Conservation (phyloP, 73 alveolate genomes). For the Tetrahymena thermophila region DNA sequence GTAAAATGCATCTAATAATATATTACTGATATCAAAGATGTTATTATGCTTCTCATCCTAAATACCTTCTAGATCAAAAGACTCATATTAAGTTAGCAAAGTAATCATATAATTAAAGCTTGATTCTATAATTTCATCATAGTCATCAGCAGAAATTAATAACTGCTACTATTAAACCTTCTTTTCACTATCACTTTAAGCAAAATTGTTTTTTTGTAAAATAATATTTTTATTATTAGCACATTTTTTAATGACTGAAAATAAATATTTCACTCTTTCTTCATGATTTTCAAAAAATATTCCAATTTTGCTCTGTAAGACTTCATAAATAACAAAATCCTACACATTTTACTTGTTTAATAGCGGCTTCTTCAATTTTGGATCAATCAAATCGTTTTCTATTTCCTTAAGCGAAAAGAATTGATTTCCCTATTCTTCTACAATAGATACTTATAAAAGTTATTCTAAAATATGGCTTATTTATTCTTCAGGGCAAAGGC, state of each 20-base stretch:
- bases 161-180: not conserved
- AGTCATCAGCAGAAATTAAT: not conserved
- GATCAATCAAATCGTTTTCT: not conserved
- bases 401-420: not conserved
- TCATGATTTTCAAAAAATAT: not conserved
- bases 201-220: not conserved
- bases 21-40: not conserved
- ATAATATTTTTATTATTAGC: not conserved
- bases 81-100: not conserved
- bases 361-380: not conserved
- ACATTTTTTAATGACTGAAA: not conserved
- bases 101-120: not conserved
- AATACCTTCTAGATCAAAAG: not conserved
- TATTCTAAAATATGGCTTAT: not conserved
- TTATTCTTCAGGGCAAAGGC: not conserved
- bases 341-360: not conserved
- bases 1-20: not conserved
- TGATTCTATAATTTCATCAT: not conserved
- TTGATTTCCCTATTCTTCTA: not conserved
- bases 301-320: not conserved
- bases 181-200: not conserved
- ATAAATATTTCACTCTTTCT: not conserved
- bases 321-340: not conserved
- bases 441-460: not conserved
- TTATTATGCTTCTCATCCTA: not conserved